Evolutionary conservation across 345 rosid species (phyloP).

Genomic region (rapeseed (Brassica napus)): DNA sequence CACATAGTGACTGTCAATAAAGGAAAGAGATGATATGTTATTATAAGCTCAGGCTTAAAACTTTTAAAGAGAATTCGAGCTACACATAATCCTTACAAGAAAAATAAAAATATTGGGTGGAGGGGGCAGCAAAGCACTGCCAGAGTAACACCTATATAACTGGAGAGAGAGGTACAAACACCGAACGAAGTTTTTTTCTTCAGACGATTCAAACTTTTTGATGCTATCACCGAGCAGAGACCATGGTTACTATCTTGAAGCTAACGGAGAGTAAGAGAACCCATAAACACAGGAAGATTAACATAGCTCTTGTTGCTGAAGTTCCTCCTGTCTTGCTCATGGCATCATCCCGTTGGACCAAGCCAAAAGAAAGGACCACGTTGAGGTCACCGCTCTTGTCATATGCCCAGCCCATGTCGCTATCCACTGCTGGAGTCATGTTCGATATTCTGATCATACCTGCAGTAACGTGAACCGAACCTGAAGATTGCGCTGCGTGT

Average conservation of each 20-base stretch:
- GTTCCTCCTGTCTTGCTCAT: conserved; percentile 41
- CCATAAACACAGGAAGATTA: conserved; percentile 63
- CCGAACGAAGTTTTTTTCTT: conserved; percentile 6
- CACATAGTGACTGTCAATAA: background rate
- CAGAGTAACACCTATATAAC: conserved; percentile 27
- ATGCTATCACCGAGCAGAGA: conserved; percentile 55
- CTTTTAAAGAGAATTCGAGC: conserved; percentile 14
- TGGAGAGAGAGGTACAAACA: conserved; percentile 29
- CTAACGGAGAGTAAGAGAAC: conserved; percentile 66
- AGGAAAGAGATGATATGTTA: background rate
- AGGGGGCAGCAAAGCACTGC: conserved; percentile 39
- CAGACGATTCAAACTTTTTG: conserved; percentile 15
- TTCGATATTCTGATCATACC: conserved; percentile 86
- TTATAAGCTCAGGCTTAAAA: conserved; percentile 13
- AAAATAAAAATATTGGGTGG: conserved; percentile 4
- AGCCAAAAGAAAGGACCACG: conserved; percentile 55
- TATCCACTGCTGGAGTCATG: conserved; percentile 25
- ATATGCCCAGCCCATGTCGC: conserved; percentile 57
- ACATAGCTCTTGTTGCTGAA: conserved; percentile 51
- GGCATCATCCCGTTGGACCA: conserved; percentile 42
- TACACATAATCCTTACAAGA: conserved; percentile 14
- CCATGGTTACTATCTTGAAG: conserved; percentile 53
- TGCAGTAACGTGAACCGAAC: conserved; percentile 81
- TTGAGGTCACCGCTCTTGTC: conserved; percentile 71
- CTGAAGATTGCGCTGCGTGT: conserved; percentile 70